A percentile compares a stretch with the other conserved stretches of the same genome.
Evolutionary conservation across 2,329 filamentous ascomycete species (phyloP).

Genomic region (Alternaria infectoria): DNA sequence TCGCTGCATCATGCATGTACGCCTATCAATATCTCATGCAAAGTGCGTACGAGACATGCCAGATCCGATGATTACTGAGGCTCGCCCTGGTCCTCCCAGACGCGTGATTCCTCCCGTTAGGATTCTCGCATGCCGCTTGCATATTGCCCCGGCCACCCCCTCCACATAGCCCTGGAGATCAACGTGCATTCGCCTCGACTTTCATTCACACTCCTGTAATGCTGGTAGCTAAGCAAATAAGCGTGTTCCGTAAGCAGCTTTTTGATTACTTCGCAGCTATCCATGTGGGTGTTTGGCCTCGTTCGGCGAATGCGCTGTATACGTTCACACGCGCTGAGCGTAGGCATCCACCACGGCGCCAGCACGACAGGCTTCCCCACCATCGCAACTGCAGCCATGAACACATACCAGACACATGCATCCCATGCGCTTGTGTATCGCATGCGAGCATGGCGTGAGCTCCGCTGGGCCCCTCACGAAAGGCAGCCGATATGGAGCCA

Average conservation of each 20-base stretch:
- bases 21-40: not conserved
- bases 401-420: not conserved
- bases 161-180: not conserved
- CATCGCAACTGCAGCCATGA: not conserved
- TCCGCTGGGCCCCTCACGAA: not conserved
- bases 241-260: not conserved
- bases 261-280: not conserved
- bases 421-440: not conserved
- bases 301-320: not conserved
- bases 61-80: not conserved
- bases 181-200: not conserved
- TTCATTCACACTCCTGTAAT: not conserved
- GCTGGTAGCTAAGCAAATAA: not conserved
- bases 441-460: not conserved
- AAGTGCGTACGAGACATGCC: not conserved
- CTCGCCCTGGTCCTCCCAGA: not conserved
- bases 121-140: conserved; percentile 1
- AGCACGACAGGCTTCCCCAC: not conserved
- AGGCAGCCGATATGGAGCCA: not conserved
- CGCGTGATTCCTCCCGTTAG: not conserved
- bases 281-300: not conserved
- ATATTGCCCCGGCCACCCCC: not conserved
- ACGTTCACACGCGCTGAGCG: not conserved
- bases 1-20: not conserved
- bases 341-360: not conserved